Base-by-base conservation (phyloP, 1,139 yeast species). In the Zygosaccharomyces pseudobailii region DNA sequence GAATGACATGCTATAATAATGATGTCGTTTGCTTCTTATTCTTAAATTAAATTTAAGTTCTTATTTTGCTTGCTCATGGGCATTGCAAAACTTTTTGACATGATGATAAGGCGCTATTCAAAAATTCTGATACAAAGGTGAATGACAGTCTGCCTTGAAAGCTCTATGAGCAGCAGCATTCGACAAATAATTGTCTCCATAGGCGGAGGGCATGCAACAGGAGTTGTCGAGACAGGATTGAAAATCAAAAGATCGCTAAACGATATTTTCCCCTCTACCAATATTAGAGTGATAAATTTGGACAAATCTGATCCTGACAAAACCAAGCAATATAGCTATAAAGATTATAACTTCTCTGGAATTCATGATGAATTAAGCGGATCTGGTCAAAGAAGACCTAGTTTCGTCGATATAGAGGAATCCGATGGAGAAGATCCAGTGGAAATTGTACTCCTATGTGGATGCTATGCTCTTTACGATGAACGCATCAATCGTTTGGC, bases 121-220 rank as follows among this genome's bases (percentile, higher is more conserved):
- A 36, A 27, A 32, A 21, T 23, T 13, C 25, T 8, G 28, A 31
- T 17, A 30, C 31, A 21, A 10, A 8, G 2, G n/a, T 28, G 32
- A 23, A 40, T 10, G 23, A 27, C 10, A 30, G 6, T 3, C 23
- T 8, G 4, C n/a, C 28, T 17, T 21, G 20, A 21, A n/a, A 13
- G 6, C n/a, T 24, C 9, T n/a, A 42, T 43, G 49, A 38, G 50
- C 13, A 46, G 43, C 5, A 45, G 40, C n/a, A 39, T 44, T 35
- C 51, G 40, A 20, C 44, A 70, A 6, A 69, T 76, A 38, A 57
- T 81, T 5, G 73, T 84, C 2, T 71, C 84, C 19, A 72, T 85
- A 33, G 92, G 84, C 2, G 92, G 94, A 6, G 92, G 92, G 2
- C 88, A 82, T 62, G 82, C 83, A 27, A 74, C 88, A 9, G 92